Base-by-base conservation (phyloP, 495 filamentous ascomycete genomes). In the Xylaria venustula region DNA sequence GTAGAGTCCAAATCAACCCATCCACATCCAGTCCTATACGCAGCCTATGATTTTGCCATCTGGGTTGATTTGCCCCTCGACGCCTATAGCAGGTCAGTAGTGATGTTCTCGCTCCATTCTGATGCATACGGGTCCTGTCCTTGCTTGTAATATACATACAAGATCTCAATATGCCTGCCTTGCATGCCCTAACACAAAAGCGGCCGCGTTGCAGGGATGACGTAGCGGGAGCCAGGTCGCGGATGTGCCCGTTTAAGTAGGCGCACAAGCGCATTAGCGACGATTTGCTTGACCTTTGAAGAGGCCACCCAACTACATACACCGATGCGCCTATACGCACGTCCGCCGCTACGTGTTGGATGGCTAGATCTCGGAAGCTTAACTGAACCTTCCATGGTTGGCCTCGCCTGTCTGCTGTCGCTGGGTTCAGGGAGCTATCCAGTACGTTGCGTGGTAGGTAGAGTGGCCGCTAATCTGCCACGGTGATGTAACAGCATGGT, bases 331-430 rank as follows among this genome's bases (percentile, higher is more conserved):
- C 19, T 46, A 28, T 32, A 7, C 19, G 11, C 11, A 30, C 57
- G 32, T 40, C 9, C 34, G 11, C 9, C 34, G 11, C 9, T 32
- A 22, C 11, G 4, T 7, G 42, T 48, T 48, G 42, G 32, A 41
- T 40, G 51, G 51, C 14, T 46, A 17, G 50, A 61, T 61, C 58
- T 61, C 58, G 58, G 58, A 26, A 61, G 58, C 58, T 61, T 61
- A 53, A 47, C 19, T 40, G 20, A 36, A 53, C 42, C 36, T 54
- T 20, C 22, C 41, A 30, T 58, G 34, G 55, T 58, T 42, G 55
- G 45, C 25, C n/a, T n/a, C 30, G 30, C 30, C 30, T 40, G 32
- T 49, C 28, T 49, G 32, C 30, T 28, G 17, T 36, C n/a, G 36
- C 46, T 26, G 45, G 34, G 46, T 22, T 42, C 50, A 37, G 25